Percentiles rank a stretch among this genome's conserved stretches.
These are phyloP conservation scores for Flaveria floridana DNA, from an alignment of 140 eudicot species.

Conservation along the genomic window DNA sequence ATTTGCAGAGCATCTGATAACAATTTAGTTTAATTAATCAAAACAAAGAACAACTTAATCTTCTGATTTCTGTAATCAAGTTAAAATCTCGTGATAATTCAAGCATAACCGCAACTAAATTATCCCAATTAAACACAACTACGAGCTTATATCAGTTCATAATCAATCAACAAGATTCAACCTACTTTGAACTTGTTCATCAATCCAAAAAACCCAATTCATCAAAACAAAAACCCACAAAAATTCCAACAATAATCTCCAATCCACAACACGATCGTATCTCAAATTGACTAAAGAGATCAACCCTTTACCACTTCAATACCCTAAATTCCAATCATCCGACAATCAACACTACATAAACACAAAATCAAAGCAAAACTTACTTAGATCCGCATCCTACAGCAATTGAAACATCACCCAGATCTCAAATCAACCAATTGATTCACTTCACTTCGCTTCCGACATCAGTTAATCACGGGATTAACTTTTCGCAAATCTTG, in stretches of 20 bases:
- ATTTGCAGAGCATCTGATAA: background rate
- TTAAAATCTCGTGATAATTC: background rate
- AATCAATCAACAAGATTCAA: constrained; percentile 33
- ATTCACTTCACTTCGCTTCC: constrained; percentile 38
- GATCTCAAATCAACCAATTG: constrained; percentile 39
- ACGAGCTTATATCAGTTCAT: background rate
- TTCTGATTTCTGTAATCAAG: background rate
- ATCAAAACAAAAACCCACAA: constrained; percentile 23
- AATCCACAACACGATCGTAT: constrained; percentile 24
- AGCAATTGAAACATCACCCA: constrained; percentile 31
- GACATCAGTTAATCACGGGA: constrained; percentile 29
- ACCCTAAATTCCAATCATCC: constrained; percentile 29
- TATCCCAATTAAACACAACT: constrained; percentile 15
- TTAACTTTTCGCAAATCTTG: constrained; percentile 26
- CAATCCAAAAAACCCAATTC: constrained; percentile 24
- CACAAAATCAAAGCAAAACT: constrained; percentile 40
- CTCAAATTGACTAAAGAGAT: constrained; percentile 20
- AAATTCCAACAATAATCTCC: background rate
- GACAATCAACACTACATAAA: constrained; percentile 24
- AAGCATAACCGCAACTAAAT: constrained; percentile 15
- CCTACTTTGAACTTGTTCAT: background rate
- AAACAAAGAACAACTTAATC: background rate
- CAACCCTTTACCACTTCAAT: constrained; percentile 14
- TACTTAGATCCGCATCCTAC: constrained; percentile 43
- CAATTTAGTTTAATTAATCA: background rate